Evolutionary conservation across 1,139 yeast species (phyloP).

Genomic region (Hanseniaspora uvarum): DNA sequence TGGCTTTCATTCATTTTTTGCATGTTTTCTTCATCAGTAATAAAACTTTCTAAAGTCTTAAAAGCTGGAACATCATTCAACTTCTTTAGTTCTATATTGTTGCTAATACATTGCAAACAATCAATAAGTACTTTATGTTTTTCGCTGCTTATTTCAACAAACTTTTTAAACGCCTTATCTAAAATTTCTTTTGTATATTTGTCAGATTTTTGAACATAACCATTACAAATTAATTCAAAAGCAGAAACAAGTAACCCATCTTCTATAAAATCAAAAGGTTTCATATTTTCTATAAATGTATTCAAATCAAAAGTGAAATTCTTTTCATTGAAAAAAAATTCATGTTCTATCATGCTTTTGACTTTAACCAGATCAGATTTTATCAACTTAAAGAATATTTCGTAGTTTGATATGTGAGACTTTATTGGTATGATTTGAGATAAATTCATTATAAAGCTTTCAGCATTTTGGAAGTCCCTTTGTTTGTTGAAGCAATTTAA

Average conservation of each 20-base stretch:
- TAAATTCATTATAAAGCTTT: constrained; percentile 1
- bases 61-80: constrained; percentile 9
- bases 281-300: constrained; percentile 9
- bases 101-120: constrained; percentile 4
- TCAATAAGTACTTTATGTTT: not conserved
- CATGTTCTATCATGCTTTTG: constrained; percentile 2
- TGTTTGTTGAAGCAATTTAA: not conserved
- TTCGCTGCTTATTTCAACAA: not conserved
- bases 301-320: constrained; percentile 2
- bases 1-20: not conserved
- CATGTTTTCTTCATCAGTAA: not conserved
- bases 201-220: constrained; percentile 5
- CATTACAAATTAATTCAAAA: constrained; percentile 1
- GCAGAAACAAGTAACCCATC: not conserved
- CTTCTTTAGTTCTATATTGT: constrained; percentile 5
- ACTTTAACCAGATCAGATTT: not conserved
- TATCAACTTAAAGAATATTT: not conserved
- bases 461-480: not conserved
- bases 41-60: constrained; percentile 4
- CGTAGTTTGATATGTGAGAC: not conserved
- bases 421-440: not conserved
- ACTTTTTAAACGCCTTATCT: constrained; percentile 4
- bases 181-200: constrained; percentile 4
- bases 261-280: not conserved
- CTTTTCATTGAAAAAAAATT: constrained; percentile 9